Conservation (phyloP, 352 stramenopile genomes). For the Pythium phragmiticola region DNA sequence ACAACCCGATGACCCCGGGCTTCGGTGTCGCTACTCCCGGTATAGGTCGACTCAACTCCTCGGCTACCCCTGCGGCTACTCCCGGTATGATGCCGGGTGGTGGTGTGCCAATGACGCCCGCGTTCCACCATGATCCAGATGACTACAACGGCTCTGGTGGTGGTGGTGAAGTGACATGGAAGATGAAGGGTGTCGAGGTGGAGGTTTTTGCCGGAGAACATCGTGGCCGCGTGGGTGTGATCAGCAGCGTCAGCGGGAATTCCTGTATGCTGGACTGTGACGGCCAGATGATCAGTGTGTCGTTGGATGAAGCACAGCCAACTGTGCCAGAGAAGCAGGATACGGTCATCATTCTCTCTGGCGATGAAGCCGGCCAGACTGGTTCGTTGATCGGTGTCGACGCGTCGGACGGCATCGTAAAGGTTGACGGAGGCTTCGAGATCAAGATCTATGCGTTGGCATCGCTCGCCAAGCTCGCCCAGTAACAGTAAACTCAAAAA, state of each 20-base stretch:
- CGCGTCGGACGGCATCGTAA: constrained; percentile 84
- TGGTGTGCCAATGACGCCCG: constrained; percentile 76
- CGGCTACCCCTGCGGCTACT: constrained; percentile 62
- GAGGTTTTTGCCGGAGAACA: constrained; percentile 71
- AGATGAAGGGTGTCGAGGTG: constrained; percentile 87
- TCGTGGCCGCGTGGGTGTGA: constrained; percentile 67
- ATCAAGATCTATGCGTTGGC: constrained; percentile 90
- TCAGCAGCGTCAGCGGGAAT: constrained; percentile 63
- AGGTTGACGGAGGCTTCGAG: constrained; percentile 85
- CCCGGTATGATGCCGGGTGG: constrained; percentile 59
- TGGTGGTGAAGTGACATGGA: constrained; percentile 79
- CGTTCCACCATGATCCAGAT: constrained; percentile 53
- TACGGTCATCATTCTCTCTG: constrained; percentile 84
- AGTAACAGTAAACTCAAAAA: constrained; percentile 47
- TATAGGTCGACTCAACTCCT: constrained; percentile 67
- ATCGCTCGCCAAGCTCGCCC: constrained; percentile 78
- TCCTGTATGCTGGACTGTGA: constrained; percentile 84
- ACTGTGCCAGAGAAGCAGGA: constrained; percentile 86
- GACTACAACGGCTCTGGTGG: constrained; percentile 39
- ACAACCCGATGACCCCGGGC: constrained; percentile 88
- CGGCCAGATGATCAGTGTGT: constrained; percentile 64
- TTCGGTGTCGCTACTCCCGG: constrained; percentile 73
- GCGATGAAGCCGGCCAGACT: constrained; percentile 82
- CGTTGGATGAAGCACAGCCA: constrained; percentile 65
- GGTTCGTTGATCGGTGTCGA: constrained; percentile 88